Evolutionary conservation across 2,329 filamentous ascomycete genomes (phyloP).

Genomic region (Clonostachys chloroleuca): DNA sequence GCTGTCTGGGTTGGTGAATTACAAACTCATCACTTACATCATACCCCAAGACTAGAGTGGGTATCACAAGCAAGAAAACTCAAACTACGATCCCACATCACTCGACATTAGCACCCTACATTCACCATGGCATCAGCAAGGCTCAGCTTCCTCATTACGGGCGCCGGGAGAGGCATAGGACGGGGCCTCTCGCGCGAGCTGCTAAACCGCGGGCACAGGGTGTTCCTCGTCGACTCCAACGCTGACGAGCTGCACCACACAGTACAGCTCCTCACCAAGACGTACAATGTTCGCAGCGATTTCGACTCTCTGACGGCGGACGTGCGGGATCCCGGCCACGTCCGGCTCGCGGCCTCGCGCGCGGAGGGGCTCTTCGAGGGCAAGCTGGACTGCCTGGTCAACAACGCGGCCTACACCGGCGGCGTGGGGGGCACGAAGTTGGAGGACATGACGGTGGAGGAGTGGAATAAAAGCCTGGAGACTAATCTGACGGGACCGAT

Average conservation of each 20-base stretch:
- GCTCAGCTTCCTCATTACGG: constrained; percentile 12
- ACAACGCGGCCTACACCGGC: constrained; percentile 32
- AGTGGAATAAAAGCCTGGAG: constrained; percentile 26
- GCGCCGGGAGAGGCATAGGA: constrained; percentile 12
- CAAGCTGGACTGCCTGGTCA: constrained; percentile 31
- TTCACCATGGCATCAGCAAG: constrained; percentile 1
- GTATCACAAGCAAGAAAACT: too few species aligned
- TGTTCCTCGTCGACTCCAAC: constrained; percentile 32
- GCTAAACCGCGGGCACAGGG: constrained; percentile 27
- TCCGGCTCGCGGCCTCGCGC: constrained; percentile 16
- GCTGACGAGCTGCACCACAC: constrained; percentile 27
- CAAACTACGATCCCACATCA: neutral
- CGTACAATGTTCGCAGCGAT: constrained; percentile 5
- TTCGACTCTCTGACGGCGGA: constrained; percentile 18
- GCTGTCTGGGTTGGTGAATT: too few species aligned
- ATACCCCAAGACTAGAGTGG: too few species aligned
- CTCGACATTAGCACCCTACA: neutral
- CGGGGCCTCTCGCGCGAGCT: constrained; percentile 18
- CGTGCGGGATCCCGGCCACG: constrained; percentile 21
- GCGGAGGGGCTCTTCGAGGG: constrained; percentile 24
- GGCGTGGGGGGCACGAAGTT: constrained; percentile 20
- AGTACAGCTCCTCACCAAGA: constrained; percentile 11
- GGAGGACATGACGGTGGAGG: constrained; percentile 23
- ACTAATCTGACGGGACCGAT: constrained; percentile 29
- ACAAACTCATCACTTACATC: too few species aligned